Percentiles rank a stretch among this genome's conserved stretches.
Evolutionary conservation across 371 early-diverging fungal genomes (phyloP).

Genomic region (Mucor circinelloides): DNA sequence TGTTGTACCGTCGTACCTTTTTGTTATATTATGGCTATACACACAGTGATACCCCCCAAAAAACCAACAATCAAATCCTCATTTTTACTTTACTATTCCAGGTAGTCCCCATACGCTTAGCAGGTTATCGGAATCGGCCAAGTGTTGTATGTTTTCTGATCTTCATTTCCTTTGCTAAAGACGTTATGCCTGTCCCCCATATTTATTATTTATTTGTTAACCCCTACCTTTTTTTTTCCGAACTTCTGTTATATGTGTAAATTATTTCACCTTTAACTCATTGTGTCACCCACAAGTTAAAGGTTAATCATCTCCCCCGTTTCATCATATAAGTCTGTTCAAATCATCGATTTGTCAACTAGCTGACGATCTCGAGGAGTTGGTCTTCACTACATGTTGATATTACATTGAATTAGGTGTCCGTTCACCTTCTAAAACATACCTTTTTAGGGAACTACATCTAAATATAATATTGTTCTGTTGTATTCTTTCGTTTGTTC

Average conservation of each 20-base stretch:
- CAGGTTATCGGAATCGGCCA: slow-evolving; percentile 2
- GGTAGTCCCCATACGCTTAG: background rate
- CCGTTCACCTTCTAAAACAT: background rate
- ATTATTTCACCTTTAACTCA: background rate
- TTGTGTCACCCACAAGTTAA: background rate
- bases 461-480: background rate
- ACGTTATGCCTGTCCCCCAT: background rate
- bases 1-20: background rate
- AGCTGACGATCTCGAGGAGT: background rate
- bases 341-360: background rate
- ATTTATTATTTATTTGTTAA: background rate
- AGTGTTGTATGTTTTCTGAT: background rate
- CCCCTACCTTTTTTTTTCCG: background rate
- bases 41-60: background rate
- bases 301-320: background rate
- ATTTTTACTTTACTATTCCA: slow-evolving; percentile 7
- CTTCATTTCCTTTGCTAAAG: background rate
- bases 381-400: background rate
- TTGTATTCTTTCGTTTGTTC: background rate
- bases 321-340: background rate
- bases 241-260: background rate
- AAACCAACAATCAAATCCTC: slow-evolving; percentile 2
- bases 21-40: background rate
- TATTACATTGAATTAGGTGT: background rate
- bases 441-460: background rate